Evolutionary conservation across 2,329 filamentous ascomycete species (phyloP).

Genomic region (Bipolaris victoriae): DNA sequence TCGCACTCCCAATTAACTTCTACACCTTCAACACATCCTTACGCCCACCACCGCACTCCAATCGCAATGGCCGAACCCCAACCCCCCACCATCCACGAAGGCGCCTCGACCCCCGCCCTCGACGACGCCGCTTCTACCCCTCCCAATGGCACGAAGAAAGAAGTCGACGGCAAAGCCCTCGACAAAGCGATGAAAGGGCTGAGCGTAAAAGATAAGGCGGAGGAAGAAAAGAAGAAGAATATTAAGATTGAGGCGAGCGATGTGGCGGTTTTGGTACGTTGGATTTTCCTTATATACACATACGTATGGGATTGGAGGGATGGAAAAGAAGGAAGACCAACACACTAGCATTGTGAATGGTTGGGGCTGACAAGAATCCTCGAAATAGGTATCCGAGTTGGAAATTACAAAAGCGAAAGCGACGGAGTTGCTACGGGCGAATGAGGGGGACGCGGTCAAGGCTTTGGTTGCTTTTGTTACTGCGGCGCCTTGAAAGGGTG

Average conservation of each 20-base stretch:
- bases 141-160: slow-evolving; percentile 58
- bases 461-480: slow-evolving; percentile 68
- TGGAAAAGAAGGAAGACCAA: no score
- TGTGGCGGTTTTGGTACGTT: slow-evolving; percentile 69
- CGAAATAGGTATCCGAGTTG: slow-evolving; percentile 64
- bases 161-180: slow-evolving; percentile 73
- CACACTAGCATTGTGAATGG: not conserved
- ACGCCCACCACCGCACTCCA: slow-evolving; percentile 5
- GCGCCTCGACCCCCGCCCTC: slow-evolving; percentile 56
- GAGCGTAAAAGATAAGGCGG: slow-evolving; percentile 46
- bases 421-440: slow-evolving; percentile 72
- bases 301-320: not conserved
- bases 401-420: slow-evolving; percentile 74
- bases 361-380: slow-evolving; percentile 7
- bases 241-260: slow-evolving; percentile 78
- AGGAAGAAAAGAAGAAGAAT: slow-evolving; percentile 52
- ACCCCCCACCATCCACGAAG: slow-evolving; percentile 64
- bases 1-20: no score
- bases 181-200: slow-evolving; percentile 74
- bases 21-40: no score
- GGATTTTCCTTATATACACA: not conserved
- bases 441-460: slow-evolving; percentile 72
- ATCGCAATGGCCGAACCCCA: slow-evolving; percentile 66
- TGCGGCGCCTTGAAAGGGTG: slow-evolving; percentile 22
- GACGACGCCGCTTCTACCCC: slow-evolving; percentile 59